Percentiles rank a stretch among this genome's conserved stretches.
phyloP scores from a whole-genome alignment of 352 stramenopile genomes.

The Pythium brachiatum region DNA sequence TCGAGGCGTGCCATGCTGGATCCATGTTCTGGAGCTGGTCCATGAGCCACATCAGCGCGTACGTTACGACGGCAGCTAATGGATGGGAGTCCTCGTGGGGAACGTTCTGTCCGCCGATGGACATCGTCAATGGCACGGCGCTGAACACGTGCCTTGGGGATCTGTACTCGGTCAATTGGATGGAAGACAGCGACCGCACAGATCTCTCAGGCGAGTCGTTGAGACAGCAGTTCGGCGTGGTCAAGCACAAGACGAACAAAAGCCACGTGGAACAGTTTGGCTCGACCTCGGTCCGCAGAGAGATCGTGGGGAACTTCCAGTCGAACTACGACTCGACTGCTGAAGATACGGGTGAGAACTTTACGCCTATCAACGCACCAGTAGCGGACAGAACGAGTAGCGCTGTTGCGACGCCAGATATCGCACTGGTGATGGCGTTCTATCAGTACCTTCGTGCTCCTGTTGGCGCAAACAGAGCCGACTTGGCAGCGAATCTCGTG shows the following conservation, averaged over 20 bases:
- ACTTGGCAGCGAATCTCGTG: constrained; percentile 35
- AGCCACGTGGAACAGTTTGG: constrained; percentile 85
- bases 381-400: constrained; percentile 8
- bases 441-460: constrained; percentile 67
- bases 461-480: constrained; percentile 27
- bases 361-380: constrained; percentile 1
- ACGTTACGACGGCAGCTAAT: constrained; percentile 88
- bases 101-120: constrained; percentile 85
- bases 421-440: constrained; percentile 70
- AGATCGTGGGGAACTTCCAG: constrained; percentile 86
- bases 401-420: constrained; percentile 57
- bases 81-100: constrained; percentile 86
- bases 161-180: constrained; percentile 91
- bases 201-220: constrained; percentile 80
- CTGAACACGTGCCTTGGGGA: constrained; percentile 87
- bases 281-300: constrained; percentile 42
- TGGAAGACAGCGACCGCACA: constrained; percentile 90
- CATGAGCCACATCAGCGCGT: constrained; percentile 78
- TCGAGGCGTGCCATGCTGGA: constrained; percentile 91
- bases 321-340: constrained; percentile 65
- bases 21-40: constrained; percentile 87
- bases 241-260: constrained; percentile 73
- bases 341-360: not conserved
- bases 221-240: constrained; percentile 61
- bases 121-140: constrained; percentile 63